These are phyloP conservation scores for Backusella macrospora DNA, from an alignment of 192 early-diverging fungal species.

Conservation along the genomic window DNA sequence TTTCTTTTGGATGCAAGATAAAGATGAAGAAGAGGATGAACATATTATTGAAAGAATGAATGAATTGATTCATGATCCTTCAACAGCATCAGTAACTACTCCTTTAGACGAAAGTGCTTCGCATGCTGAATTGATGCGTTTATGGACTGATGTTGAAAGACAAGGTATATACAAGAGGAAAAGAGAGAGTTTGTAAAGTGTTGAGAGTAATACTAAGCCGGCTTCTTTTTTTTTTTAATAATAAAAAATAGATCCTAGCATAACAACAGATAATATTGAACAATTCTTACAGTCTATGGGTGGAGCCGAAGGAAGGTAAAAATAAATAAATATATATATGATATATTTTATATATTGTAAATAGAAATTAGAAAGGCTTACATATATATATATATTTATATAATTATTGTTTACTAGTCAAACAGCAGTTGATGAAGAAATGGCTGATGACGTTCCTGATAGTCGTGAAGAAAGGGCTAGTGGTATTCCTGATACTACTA, in stretches of 20 bases:
- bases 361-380: background rate
- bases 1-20: slow-evolving; percentile 87
- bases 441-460: background rate
- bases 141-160: slow-evolving; percentile 11
- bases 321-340: background rate
- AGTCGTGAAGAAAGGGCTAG: background rate
- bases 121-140: slow-evolving; percentile 32
- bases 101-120: slow-evolving; percentile 23
- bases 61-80: slow-evolving; percentile 54
- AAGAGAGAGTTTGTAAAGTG: background rate
- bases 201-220: background rate
- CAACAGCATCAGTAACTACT: slow-evolving; percentile 27
- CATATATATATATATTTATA: too few species aligned
- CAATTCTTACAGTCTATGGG: slow-evolving; percentile 44
- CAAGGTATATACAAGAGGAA: too few species aligned
- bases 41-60: slow-evolving; percentile 63
- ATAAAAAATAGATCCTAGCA: slow-evolving; percentile 12
- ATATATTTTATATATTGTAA: too few species aligned
- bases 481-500: background rate
- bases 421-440: background rate
- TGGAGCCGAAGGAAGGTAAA: background rate
- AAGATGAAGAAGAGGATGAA: slow-evolving; percentile 60
- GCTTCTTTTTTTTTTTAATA: too few species aligned
- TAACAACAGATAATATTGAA: slow-evolving; percentile 37
- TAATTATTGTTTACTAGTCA: background rate